Conservation (phyloP, 2,329 filamentous ascomycete species). For the Aureobasidium sp. region DNA sequence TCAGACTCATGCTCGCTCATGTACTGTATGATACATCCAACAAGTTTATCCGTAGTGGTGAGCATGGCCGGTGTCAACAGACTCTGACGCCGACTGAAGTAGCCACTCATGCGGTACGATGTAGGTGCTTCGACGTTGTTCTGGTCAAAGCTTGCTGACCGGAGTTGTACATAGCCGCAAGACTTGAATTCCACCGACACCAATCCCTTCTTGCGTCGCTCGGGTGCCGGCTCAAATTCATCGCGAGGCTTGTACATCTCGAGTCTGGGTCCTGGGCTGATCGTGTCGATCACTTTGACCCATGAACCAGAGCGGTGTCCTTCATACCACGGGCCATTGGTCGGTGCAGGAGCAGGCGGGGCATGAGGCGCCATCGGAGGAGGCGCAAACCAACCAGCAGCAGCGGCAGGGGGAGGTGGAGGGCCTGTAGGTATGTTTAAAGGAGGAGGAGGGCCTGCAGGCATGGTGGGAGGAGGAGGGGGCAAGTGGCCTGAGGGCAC, state of each 20-base stretch:
- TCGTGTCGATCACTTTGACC: constrained; percentile 42
- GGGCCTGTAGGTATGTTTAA: not conserved
- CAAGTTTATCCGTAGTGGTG: constrained; percentile 28
- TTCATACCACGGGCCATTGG: constrained; percentile 24
- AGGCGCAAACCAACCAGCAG: not conserved
- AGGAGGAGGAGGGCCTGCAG: not conserved
- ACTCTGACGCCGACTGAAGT: constrained; percentile 28
- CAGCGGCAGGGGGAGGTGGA: not conserved
- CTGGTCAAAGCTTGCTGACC: constrained; percentile 30
- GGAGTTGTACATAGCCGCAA: constrained; percentile 53
- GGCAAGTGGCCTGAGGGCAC: too few species aligned
- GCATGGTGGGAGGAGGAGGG: not conserved
- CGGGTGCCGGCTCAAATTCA: constrained; percentile 23
- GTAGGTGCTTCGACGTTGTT: constrained; percentile 25
- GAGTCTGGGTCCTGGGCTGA: constrained; percentile 44
- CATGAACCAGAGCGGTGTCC: constrained; percentile 42
- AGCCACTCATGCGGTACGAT: constrained; percentile 19
- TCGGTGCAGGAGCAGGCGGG: not conserved
- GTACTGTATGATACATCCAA: constrained; percentile 36
- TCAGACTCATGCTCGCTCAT: constrained; percentile 29
- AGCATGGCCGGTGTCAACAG: constrained; percentile 34
- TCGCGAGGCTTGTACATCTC: constrained; percentile 32
- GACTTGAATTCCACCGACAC: constrained; percentile 48
- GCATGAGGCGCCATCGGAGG: not conserved
- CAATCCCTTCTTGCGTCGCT: constrained; percentile 29